These are phyloP conservation scores for Pouteria glomerata DNA, from an alignment of 148 eudicot genomes.

Conservation along the genomic window DNA sequence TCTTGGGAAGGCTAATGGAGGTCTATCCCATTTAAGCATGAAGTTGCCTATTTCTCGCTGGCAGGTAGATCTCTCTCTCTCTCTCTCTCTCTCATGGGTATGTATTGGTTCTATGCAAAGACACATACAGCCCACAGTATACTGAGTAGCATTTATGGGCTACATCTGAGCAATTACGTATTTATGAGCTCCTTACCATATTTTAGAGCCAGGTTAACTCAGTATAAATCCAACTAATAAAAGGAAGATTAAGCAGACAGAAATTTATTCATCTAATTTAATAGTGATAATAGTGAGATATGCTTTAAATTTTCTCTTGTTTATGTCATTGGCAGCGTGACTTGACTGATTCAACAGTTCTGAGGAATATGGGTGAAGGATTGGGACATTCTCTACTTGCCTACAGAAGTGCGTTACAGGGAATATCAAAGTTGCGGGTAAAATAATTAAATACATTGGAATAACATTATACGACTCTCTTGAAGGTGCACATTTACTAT, in stretches of 20 bases:
- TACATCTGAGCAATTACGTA: neutral
- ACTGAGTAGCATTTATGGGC: neutral
- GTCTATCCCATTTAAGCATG: constrained; percentile 58
- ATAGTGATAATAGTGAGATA: neutral
- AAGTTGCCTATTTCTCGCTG: constrained; percentile 91
- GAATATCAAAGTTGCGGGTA: constrained; percentile 88
- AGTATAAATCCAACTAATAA: neutral
- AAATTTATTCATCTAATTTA: neutral
- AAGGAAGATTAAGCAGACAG: too few species aligned
- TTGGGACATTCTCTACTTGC: constrained; percentile 83
- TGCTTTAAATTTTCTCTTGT: neutral
- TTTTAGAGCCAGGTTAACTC: neutral
- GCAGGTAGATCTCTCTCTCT: constrained; percentile 56
- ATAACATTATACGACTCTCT: neutral
- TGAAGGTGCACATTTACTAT: neutral
- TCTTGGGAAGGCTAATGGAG: constrained; percentile 82
- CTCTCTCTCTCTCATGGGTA: neutral
- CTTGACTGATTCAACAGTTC: constrained; percentile 92
- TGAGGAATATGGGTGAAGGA: constrained; percentile 88
- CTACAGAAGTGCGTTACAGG: constrained; percentile 73
- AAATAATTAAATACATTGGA: neutral
- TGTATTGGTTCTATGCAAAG: neutral
- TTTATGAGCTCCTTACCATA: neutral
- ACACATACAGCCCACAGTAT: neutral
- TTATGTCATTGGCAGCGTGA: constrained; percentile 61